Conservation (phyloP, 1,139 yeast species). For the Kodamaea fungicola region DNA sequence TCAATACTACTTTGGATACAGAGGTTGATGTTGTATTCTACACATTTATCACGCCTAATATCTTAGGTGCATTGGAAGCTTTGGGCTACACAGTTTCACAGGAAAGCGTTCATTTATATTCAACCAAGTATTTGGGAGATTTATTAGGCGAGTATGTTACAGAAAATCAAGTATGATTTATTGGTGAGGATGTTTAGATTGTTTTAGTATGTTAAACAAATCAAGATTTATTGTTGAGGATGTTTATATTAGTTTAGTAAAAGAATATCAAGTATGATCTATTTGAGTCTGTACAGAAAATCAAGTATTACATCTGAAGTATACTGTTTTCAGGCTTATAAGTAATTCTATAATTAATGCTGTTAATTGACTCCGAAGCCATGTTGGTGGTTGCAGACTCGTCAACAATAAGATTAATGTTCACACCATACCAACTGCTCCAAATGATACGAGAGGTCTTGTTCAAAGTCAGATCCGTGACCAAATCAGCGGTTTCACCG, state of each 20-base stretch:
- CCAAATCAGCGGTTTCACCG: slow-evolving; percentile 57
- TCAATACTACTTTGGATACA: slow-evolving; percentile 14
- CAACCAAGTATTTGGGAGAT: slow-evolving; percentile 31
- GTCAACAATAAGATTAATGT: slow-evolving; percentile 56
- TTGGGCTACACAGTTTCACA: slow-evolving; percentile 18
- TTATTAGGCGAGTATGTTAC: slow-evolving; percentile 30
- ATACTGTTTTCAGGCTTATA: slow-evolving; percentile 59
- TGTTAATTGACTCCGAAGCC: slow-evolving; percentile 47
- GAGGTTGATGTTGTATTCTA: slow-evolving; percentile 75
- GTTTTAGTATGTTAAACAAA: too few species aligned
- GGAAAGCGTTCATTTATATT: slow-evolving; percentile 24
- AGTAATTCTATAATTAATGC: slow-evolving; percentile 64
- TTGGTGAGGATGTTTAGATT: too few species aligned
- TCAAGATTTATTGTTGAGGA: too few species aligned
- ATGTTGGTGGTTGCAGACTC: slow-evolving; percentile 43
- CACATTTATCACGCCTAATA: slow-evolving; percentile 65
- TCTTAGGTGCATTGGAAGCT: slow-evolving; percentile 53
- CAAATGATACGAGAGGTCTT: slow-evolving; percentile 37
- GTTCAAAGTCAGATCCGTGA: slow-evolving; percentile 14
- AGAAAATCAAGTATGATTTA: slow-evolving; percentile 6
- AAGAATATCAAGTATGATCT: too few species aligned
- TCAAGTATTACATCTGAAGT: slow-evolving; percentile 26
- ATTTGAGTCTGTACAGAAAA: slow-evolving; percentile 7
- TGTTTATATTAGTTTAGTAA: too few species aligned
- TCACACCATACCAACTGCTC: slow-evolving; percentile 72